Percentiles rank a stretch among this genome's conserved stretches.
Evolutionary conservation across 2,329 filamentous ascomycete species (phyloP).

Genomic region (Colletotrichum costaricense): DNA sequence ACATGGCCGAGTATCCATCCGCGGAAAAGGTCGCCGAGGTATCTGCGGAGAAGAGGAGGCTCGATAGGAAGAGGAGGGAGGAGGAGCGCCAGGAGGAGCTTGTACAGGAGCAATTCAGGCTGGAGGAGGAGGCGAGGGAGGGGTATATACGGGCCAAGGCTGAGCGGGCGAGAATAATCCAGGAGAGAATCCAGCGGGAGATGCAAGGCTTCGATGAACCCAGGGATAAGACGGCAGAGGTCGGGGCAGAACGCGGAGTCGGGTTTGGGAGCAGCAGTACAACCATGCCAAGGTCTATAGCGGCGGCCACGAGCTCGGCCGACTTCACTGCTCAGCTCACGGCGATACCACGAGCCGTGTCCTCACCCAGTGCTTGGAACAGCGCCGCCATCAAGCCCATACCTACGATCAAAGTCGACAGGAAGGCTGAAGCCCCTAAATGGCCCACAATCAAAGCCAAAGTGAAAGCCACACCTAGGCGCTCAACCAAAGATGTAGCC

Average conservation of each 20-base stretch:
- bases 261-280: neutral
- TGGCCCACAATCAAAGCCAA: neutral
- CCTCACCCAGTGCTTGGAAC: neutral
- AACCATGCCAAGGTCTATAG: neutral
- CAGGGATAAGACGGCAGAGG: neutral
- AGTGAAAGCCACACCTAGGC: neutral
- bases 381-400: neutral
- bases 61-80: neutral
- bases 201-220: neutral
- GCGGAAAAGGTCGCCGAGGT: neutral
- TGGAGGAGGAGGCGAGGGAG: neutral
- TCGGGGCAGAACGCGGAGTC: neutral
- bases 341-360: neutral
- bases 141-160: neutral
- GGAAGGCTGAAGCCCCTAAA: neutral
- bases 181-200: neutral
- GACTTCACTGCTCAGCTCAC: neutral
- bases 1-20: slow-evolving; percentile 45
- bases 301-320: neutral
- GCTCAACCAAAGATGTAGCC: too few species aligned
- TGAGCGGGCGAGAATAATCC: neutral
- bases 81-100: neutral
- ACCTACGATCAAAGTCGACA: neutral
- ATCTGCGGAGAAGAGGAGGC: neutral
- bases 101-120: neutral